A percentile compares a stretch with the other conserved stretches of the same genome.
Conservation (phyloP, 305 asterid species). For the Fraxinus latifolia region DNA sequence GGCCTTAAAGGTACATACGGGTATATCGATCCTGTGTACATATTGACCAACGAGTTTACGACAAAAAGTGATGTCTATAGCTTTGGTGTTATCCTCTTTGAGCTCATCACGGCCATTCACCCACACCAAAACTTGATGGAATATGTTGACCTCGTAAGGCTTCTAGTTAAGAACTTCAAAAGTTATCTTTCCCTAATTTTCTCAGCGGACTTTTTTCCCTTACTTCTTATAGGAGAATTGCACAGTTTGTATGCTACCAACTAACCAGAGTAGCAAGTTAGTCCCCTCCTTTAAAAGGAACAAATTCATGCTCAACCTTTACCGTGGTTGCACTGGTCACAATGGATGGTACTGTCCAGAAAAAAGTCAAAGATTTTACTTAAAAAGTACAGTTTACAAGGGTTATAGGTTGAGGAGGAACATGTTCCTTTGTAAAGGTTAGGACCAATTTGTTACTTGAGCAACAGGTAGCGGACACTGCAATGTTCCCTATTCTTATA, state of each 20-base stretch:
- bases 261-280: not conserved
- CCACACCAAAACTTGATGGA: constrained; percentile 96
- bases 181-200: not conserved
- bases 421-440: not conserved
- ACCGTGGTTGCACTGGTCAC: not conserved
- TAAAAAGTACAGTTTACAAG: not conserved
- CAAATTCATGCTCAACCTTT: not conserved
- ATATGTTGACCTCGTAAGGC: constrained; percentile 87
- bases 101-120: constrained; percentile 94
- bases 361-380: not conserved
- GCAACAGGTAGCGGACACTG: not conserved
- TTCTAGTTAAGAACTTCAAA: not conserved
- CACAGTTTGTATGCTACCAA: not conserved
- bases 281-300: not conserved
- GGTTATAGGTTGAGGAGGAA: not conserved
- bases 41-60: constrained; percentile 80
- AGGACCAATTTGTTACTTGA: not conserved
- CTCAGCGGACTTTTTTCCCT: not conserved
- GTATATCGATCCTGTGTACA: constrained; percentile 84
- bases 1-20: constrained; percentile 97
- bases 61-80: constrained; percentile 89
- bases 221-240: not conserved
- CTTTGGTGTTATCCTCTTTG: constrained; percentile 90
- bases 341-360: not conserved
- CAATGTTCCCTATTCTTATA: not conserved